Conservation (phyloP, 805 yeast species). For the Saccharomyces eubayanus region DNA sequence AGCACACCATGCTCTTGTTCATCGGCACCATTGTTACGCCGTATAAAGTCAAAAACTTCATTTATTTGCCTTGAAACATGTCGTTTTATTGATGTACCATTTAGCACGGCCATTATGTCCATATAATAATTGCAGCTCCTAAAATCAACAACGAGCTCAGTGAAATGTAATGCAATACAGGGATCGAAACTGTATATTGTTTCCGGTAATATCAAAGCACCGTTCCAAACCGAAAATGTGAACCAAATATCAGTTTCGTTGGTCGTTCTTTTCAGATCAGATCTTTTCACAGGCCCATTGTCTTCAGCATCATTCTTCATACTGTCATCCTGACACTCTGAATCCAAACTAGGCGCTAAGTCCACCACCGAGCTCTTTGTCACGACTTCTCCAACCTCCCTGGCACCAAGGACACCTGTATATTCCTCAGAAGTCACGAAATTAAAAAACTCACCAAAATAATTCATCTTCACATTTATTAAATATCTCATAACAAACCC, state of each 20-base stretch:
- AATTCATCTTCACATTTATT: constrained; percentile 72
- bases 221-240: constrained; percentile 59
- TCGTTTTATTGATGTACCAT: constrained; percentile 12
- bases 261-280: constrained; percentile 37
- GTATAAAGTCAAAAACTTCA: constrained; percentile 26
- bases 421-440: constrained; percentile 85
- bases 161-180: constrained; percentile 55
- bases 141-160: constrained; percentile 65
- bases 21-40: constrained; percentile 15
- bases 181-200: constrained; percentile 57
- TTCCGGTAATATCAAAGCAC: constrained; percentile 66
- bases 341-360: background rate
- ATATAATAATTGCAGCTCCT: constrained; percentile 85
- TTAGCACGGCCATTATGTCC: constrained; percentile 69
- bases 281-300: constrained; percentile 7
- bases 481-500: constrained; percentile 75
- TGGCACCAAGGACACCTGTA: constrained; percentile 25
- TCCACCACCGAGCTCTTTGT: constrained; percentile 3
- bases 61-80: constrained; percentile 10
- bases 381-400: constrained; percentile 2
- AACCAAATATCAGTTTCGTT: constrained; percentile 76
- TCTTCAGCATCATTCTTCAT: background rate
- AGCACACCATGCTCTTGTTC: constrained; percentile 15
- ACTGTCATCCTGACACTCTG: background rate
- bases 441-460: constrained; percentile 78